Percentiles rank a stretch among this genome's conserved stretches.
phyloP scores from a whole-genome alignment of 192 early-diverging fungal species.

The Backusella parvicylindrica region DNA sequence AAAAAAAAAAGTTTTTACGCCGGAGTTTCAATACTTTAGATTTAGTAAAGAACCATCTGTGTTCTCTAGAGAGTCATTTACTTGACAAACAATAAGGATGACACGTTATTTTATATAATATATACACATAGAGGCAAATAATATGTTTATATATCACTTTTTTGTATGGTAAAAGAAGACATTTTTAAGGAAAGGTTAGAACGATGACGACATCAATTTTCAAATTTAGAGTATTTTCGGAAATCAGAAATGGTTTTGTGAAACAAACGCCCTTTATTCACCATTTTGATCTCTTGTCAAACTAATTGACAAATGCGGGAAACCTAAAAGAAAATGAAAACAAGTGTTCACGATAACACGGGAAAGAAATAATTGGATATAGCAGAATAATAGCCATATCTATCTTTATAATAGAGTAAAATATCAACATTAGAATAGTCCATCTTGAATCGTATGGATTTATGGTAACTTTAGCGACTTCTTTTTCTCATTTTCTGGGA shows the following conservation, averaged over 20 bases:
- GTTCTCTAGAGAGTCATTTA: background rate
- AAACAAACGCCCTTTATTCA: background rate
- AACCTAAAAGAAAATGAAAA: no score
- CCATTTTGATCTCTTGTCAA: background rate
- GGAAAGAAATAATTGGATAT: background rate
- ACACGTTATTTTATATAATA: background rate
- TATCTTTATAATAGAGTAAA: background rate
- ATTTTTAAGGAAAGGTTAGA: background rate
- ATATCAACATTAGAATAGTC: background rate
- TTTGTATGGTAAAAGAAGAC: background rate
- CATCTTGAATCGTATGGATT: background rate
- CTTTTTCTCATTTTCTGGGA: no score
- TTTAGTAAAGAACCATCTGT: background rate
- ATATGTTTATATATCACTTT: background rate
- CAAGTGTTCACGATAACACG: background rate
- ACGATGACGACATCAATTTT: background rate
- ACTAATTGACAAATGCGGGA: background rate
- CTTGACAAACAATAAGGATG: background rate
- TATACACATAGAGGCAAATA: background rate
- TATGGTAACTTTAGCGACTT: no score
- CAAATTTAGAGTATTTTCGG: background rate
- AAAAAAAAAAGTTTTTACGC: background rate
- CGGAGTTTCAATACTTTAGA: background rate
- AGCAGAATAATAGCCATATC: background rate
- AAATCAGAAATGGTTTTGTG: background rate